Conservation (phyloP, 2,329 filamentous ascomycete species). For the Lecanicillium sp. region DNA sequence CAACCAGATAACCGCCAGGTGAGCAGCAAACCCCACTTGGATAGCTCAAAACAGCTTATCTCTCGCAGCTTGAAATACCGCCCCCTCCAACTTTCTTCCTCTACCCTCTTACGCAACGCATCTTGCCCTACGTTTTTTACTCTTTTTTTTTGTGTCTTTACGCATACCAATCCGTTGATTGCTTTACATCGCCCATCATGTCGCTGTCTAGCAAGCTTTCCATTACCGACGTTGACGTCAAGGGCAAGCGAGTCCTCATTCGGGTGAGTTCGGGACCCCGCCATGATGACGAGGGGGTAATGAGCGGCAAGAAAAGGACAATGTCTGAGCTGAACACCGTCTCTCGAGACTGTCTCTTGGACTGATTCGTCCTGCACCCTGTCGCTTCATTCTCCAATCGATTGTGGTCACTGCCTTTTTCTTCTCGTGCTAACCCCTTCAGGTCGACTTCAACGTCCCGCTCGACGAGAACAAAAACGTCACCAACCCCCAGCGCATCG, state of each 20-base stretch:
- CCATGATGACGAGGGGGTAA: constrained; percentile 14
- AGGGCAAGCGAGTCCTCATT: constrained; percentile 97
- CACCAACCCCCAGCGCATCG: constrained; percentile 98
- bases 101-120: background rate
- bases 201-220: constrained; percentile 98
- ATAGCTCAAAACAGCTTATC: background rate
- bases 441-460: constrained; percentile 99
- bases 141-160: constrained; percentile 16
- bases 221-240: constrained; percentile 92
- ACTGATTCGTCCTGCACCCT: constrained; percentile 1
- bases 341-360: no score
- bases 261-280: constrained; percentile 57
- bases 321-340: background rate
- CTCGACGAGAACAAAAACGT: constrained; percentile 88
- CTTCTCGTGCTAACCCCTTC: constrained; percentile 15
- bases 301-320: constrained; percentile 1
- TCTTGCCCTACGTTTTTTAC: constrained; percentile 8
- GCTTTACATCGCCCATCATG: constrained; percentile 49
- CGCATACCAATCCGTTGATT: constrained; percentile 9
- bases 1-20: no score
- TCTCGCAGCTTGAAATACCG: background rate
- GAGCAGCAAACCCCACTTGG: background rate
- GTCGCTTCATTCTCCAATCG: background rate
- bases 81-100: background rate
- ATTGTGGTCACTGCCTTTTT: constrained; percentile 1